These are phyloP conservation scores for Chaetomium cochliodes DNA, from an alignment of 495 filamentous ascomycete species.

Conservation along the genomic window DNA sequence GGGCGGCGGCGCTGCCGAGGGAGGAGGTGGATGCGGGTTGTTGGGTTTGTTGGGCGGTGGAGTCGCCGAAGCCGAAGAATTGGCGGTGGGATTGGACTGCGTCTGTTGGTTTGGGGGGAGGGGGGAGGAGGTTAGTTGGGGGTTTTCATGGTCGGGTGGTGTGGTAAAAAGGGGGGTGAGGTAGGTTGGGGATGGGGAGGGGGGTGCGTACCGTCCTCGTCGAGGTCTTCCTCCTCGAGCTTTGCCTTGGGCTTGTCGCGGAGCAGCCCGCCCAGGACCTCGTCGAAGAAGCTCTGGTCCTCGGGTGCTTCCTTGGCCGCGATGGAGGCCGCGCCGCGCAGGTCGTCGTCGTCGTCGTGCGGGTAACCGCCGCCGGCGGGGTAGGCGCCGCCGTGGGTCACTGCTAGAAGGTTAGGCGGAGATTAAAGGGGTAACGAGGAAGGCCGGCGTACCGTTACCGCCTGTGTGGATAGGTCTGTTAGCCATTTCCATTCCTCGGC, in stretches of 20 bases:
- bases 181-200: neutral
- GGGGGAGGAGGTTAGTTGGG: neutral
- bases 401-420: constrained; percentile 19
- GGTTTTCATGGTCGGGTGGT: neutral
- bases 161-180: neutral
- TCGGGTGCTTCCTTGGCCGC: constrained; percentile 52
- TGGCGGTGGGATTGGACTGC: constrained; percentile 56
- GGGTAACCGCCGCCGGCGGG: constrained; percentile 41
- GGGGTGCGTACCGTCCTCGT: constrained; percentile 52
- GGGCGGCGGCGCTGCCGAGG: constrained; percentile 62
- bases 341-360: constrained; percentile 46
- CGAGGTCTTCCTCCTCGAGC: constrained; percentile 53
- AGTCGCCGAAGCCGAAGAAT: constrained; percentile 42
- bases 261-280: constrained; percentile 47
- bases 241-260: constrained; percentile 45
- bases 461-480: too few relatives aligned
- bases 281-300: constrained; percentile 53
- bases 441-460: constrained; percentile 22
- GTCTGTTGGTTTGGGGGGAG: constrained; percentile 27
- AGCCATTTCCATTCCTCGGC: too few relatives aligned
- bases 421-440: neutral
- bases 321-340: constrained; percentile 51
- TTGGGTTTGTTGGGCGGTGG: constrained; percentile 3
- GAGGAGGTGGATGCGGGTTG: constrained; percentile 40
- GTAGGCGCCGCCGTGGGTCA: constrained; percentile 42